Conservation (phyloP, 768 basidiomycete genomes). For the Suillus lakei region DNA sequence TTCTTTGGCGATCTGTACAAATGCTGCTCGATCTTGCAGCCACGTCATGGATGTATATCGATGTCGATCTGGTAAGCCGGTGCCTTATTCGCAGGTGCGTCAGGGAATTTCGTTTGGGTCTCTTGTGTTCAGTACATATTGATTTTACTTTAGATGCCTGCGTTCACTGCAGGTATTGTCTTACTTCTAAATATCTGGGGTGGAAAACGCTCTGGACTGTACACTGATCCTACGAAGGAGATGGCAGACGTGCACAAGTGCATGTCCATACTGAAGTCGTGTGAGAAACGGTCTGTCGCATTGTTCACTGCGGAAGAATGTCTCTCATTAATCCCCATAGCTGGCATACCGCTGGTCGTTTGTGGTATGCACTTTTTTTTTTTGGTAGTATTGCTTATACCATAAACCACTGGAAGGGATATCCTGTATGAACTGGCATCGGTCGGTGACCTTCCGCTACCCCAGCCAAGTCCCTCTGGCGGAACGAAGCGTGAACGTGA, state of each 20-base stretch:
- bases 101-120: neutral
- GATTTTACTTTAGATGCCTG: constrained; percentile 34
- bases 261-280: constrained; percentile 43
- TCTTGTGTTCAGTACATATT: neutral
- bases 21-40: constrained; percentile 76
- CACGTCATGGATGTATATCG: constrained; percentile 69
- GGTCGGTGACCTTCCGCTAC: constrained; percentile 72
- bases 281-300: constrained; percentile 39
- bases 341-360: constrained; percentile 52
- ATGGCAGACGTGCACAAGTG: constrained; percentile 58
- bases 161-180: constrained; percentile 55
- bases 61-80: constrained; percentile 32
- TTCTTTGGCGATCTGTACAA: constrained; percentile 85
- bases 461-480: constrained; percentile 53
- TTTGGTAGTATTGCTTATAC: neutral
- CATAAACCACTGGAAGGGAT: constrained; percentile 59
- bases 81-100: constrained; percentile 36
- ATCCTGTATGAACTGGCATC: constrained; percentile 74
- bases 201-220: constrained; percentile 46
- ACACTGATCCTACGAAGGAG: constrained; percentile 46
- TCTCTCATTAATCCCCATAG: constrained; percentile 26
- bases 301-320: neutral
- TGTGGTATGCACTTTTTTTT: constrained; percentile 44
- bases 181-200: constrained; percentile 63
- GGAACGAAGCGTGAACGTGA: constrained; percentile 69